Evolutionary conservation across 176 grass and related monocot genomes (phyloP).

Genomic region (Saccharum spontaneum): DNA sequence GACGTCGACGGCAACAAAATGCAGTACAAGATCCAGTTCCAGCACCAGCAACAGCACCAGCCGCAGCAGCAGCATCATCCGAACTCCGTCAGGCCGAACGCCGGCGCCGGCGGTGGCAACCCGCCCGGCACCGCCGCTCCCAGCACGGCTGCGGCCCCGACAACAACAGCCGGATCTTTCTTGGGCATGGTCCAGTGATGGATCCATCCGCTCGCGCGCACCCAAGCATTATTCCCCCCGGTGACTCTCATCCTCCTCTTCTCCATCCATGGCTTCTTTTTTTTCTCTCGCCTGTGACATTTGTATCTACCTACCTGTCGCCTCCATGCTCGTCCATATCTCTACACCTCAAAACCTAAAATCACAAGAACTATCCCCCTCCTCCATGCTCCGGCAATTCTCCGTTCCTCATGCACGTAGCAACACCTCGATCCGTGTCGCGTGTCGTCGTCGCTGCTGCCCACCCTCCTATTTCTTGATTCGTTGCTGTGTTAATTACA

Average conservation of each 20-base stretch:
- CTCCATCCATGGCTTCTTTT: slow-evolving; percentile 22
- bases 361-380: slow-evolving; percentile 28
- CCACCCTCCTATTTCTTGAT: slow-evolving; percentile 42
- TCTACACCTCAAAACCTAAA: slow-evolving; percentile 43
- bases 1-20: slow-evolving; percentile 65
- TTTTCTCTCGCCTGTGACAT: slow-evolving; percentile 32
- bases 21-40: slow-evolving; percentile 95
- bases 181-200: slow-evolving; percentile 92
- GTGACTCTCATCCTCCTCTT: slow-evolving; percentile 33
- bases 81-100: slow-evolving; percentile 46
- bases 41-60: slow-evolving; percentile 47
- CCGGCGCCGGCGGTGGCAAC: slow-evolving; percentile 31
- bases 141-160: slow-evolving; percentile 45
- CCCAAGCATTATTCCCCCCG: not conserved
- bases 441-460: slow-evolving; percentile 12
- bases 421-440: slow-evolving; percentile 21
- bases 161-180: slow-evolving; percentile 81
- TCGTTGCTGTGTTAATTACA: slow-evolving; percentile 48
- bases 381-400: slow-evolving; percentile 31
- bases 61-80: slow-evolving; percentile 48
- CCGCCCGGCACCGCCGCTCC: slow-evolving; percentile 34
- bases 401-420: slow-evolving; percentile 43
- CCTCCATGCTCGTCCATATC: slow-evolving; percentile 31
- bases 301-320: slow-evolving; percentile 64
- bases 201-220: not conserved